Evolutionary conservation across 1,139 yeast species (phyloP), one percentile per base, ranked within the genome.

Genomic region (Kurtzmaniella quercitrusa): DNA sequence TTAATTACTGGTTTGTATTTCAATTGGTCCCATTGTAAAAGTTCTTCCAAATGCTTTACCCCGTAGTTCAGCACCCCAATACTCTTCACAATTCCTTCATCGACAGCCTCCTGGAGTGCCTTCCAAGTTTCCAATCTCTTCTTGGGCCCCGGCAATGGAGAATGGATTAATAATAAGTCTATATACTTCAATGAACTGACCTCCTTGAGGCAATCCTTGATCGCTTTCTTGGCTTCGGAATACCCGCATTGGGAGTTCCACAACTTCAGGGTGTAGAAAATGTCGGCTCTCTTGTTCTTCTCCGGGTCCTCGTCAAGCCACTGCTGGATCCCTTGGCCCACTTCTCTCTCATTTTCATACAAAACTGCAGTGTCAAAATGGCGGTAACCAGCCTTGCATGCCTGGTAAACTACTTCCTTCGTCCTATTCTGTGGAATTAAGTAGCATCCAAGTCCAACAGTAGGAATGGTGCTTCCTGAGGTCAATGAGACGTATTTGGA

Each of bases 1-100:
- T 83, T 79, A 10, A 80, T 77, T 10, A 57, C 82, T 0, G 91
- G 93, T 46, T 67, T 69, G 46, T 73, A 57, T 50, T 65, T 75
- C 46, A 82, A 62, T 1, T 68, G 75, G 0, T 70, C 63, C 82
- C 85, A 81, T 10, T 56, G 50, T 37, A 66, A 50, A 36, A 72
- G 48, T 51, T 72, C 73, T 48, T 68, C 53, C 31, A 72, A 46
- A 48, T 70, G 76, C 41, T 56, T 54, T 14, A 59, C 55, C 11
- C 75, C 75, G 50, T 60, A 72, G 57, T 71, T 70, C 27, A 74
- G 69, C 1, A 72, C 74, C 14, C 77, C 77, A 43, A 71, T 65
- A 16, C 66, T 56, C 44, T 57, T 58, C 39, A 69, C 45, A 51
- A 53, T 38, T 70, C 73, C 25, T 49, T 53, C 16, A n/a, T 55